Evolutionary conservation across 208 protist genomes (phyloP), one percentile per base, ranked within the genome.

Genomic region (Crithidia expoeki): DNA sequence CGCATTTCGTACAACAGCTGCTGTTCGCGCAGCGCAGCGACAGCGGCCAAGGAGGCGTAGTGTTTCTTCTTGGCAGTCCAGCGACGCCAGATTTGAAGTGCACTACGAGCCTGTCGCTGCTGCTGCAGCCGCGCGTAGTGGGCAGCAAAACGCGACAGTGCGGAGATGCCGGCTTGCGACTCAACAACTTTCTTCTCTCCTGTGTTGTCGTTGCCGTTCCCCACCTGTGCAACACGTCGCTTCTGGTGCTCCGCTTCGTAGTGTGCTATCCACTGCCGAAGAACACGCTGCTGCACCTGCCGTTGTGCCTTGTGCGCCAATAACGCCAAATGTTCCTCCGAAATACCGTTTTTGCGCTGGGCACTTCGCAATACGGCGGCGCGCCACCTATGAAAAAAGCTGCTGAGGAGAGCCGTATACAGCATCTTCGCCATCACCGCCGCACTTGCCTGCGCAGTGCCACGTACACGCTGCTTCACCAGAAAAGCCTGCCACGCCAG

Each of bases 381-480:
- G 38, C 74, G 69, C 86, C 86, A 92, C 21, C 60, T 55, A 50
- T 76, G 65, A 63, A 85, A 93, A 36, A 75, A 89, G 34, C 47
- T 38, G 25, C 59, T 16, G 10, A 82, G 44, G 4, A 79, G 1
- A 0, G 66, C 17, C 9, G 23, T 62, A 14, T 65, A 55, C 2
- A 66, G 74, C 30, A 79, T 59, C 11, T 40, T 42, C 32, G 44
- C n/a, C 34, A 94, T 25, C 33, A 76, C 71, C 7, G 14, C 47
- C 19, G 75, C 74, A 30, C 79, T 61, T 6, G 32, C 7, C 27
- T 28, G 17, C 12, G 68, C 60, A 12, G 50, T 71, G 3, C 59
- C 68, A 1, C n/a, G 36, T 19, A 83, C 11, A 1, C 66, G 73
- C 27, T 61, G 66, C 14, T 38, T 38, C 16, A 78, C 58, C 11